A percentile compares a stretch with the other conserved stretches of the same genome.
phyloP scores from a whole-genome alignment of 495 filamentous ascomycete genomes.

The Aspergillus ellipticus region DNA sequence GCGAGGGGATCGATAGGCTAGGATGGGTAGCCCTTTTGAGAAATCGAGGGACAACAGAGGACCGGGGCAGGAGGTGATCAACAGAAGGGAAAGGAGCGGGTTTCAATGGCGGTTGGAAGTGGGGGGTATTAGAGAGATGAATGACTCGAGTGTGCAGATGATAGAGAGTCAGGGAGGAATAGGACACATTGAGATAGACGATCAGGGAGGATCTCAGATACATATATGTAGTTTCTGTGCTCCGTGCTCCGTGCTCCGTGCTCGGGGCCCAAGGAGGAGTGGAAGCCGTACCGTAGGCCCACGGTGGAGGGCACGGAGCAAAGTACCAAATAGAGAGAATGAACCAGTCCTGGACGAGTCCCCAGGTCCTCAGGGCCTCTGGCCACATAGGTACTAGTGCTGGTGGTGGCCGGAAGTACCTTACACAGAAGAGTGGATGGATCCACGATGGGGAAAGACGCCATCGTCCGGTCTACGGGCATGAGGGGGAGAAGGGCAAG shows the following conservation, averaged over 20 bases:
- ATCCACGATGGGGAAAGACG: background rate
- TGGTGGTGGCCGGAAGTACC: background rate
- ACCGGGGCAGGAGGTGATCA: background rate
- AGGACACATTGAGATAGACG: background rate
- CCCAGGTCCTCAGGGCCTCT: background rate
- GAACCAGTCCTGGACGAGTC: background rate
- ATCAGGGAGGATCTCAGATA: slow-evolving; percentile 14
- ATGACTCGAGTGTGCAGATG: background rate
- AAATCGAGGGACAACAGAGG: background rate
- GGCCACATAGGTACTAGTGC: background rate
- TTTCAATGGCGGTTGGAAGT: no score
- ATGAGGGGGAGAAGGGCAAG: background rate
- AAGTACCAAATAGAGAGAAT: background rate
- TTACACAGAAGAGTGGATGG: background rate
- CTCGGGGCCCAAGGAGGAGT: background rate
- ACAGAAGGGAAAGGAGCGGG: no score
- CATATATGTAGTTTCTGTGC: slow-evolving; percentile 5
- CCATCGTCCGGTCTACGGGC: background rate
- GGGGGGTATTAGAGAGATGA: background rate
- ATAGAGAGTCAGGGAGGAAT: background rate
- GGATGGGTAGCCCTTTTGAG: background rate
- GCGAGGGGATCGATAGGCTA: no score
- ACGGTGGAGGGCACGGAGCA: slow-evolving; percentile 3
- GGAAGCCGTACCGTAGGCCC: background rate
- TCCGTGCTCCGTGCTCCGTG: background rate